phyloP scores from a whole-genome alignment of 2,329 filamentous ascomycete species.

The Coniochaeta hoffmannii region DNA sequence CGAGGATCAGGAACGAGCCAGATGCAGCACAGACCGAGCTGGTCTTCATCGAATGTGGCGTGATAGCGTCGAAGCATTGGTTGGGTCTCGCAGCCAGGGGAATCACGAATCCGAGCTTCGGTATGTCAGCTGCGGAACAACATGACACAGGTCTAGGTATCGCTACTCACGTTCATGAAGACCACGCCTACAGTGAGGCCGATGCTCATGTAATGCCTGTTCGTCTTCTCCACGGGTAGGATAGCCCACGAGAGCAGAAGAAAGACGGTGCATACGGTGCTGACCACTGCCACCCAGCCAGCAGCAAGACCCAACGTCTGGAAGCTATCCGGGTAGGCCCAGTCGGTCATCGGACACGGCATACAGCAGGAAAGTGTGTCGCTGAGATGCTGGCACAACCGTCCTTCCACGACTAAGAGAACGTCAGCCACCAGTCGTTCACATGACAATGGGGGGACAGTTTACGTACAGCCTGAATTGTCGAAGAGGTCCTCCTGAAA shows the following conservation, averaged over 20 bases:
- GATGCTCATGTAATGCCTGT: constrained; percentile 87
- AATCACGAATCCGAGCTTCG: constrained; percentile 79
- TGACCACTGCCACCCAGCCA: constrained; percentile 76
- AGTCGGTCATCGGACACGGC: constrained; percentile 82
- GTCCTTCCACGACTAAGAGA: constrained; percentile 46
- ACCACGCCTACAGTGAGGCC: constrained; percentile 70
- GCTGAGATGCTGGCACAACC: constrained; percentile 41
- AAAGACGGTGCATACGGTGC: constrained; percentile 65
- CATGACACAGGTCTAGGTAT: neutral
- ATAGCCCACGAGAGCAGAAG: constrained; percentile 72
- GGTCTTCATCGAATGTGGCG: constrained; percentile 84
- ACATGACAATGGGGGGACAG: constrained; percentile 4
- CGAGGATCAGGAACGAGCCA: constrained; percentile 76
- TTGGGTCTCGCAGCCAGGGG: constrained; percentile 71
- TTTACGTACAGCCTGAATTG: constrained; percentile 17
- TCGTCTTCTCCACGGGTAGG: constrained; percentile 80
- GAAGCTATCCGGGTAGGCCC: constrained; percentile 58
- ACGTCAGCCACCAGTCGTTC: constrained; percentile 18
- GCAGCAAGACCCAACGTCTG: constrained; percentile 53
- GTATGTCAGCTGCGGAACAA: constrained; percentile 3
- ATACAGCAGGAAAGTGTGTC: constrained; percentile 65
- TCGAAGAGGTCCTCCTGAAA: constrained; percentile 9
- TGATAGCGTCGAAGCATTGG: constrained; percentile 84
- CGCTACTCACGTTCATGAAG: constrained; percentile 67
- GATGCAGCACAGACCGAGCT: constrained; percentile 79